phyloP scores from a whole-genome alignment of 345 rosid species.

The Citrus maxima region DNA sequence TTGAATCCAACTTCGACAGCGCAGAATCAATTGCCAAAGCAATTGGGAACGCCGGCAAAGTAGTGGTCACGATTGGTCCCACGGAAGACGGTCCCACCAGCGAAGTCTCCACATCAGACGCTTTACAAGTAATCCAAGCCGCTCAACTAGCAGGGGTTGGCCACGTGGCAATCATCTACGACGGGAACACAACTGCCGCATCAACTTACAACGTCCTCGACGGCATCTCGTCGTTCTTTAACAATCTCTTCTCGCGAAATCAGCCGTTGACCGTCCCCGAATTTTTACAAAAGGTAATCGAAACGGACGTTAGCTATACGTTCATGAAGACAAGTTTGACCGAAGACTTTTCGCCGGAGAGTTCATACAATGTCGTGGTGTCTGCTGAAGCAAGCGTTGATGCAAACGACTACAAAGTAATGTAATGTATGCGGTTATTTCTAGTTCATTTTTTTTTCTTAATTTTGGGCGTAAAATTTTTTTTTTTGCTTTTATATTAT shows the following conservation, averaged over 20 bases:
- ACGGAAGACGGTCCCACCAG: constrained; percentile 68
- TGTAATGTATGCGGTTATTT: constrained; percentile 87
- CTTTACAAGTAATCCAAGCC: constrained; percentile 69
- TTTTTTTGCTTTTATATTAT: not conserved
- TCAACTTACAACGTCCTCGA: constrained; percentile 77
- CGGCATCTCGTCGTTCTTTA: constrained; percentile 76
- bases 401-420: constrained; percentile 90
- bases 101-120: constrained; percentile 64
- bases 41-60: constrained; percentile 95
- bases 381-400: constrained; percentile 61
- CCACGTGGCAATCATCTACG: constrained; percentile 77
- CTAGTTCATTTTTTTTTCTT: constrained; percentile 17
- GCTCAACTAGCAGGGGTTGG: constrained; percentile 83
- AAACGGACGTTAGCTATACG: constrained; percentile 73
- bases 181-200: constrained; percentile 30
- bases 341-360: constrained; percentile 79
- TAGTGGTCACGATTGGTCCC: constrained; percentile 72
- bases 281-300: constrained; percentile 59
- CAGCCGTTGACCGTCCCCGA: constrained; percentile 59
- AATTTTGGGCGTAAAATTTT: too few species aligned
- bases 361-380: constrained; percentile 75
- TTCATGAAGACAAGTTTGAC: constrained; percentile 74
- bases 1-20: constrained; percentile 62
- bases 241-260: constrained; percentile 62
- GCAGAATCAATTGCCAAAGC: constrained; percentile 88